Conservation (phyloP, 2,329 filamentous ascomycete genomes). For the Aspergillus vadensis region DNA sequence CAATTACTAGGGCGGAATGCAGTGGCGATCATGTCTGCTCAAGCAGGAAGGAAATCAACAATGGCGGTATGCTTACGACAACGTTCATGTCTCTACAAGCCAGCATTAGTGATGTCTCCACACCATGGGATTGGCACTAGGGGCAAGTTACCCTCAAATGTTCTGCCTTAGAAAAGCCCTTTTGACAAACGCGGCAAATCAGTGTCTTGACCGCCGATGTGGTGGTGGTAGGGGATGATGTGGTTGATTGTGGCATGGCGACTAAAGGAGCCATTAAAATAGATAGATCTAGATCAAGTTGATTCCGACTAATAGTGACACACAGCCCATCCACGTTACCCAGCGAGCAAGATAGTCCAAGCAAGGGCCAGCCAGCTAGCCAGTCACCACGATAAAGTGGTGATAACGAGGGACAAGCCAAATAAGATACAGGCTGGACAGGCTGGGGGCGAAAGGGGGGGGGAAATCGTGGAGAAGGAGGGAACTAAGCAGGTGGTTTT, state of each 20-base stretch:
- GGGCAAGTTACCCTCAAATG: conserved; percentile 40
- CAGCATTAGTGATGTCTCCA: conserved; percentile 18
- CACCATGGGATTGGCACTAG: conserved; percentile 7
- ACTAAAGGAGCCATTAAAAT: background rate
- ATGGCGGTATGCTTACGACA: conserved; percentile 39
- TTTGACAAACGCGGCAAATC: conserved; percentile 44
- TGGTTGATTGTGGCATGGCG: conserved; percentile 18
- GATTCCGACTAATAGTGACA: background rate
- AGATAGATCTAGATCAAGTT: background rate
- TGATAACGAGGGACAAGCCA: background rate
- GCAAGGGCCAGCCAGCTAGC: background rate
- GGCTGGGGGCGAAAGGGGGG: conserved; percentile 9
- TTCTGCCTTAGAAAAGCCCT: conserved; percentile 46
- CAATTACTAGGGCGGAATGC: background rate
- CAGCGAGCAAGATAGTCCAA: background rate
- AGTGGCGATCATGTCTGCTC: conserved; percentile 5
- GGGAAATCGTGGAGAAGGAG: conserved; percentile 1
- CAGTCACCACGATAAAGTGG: background rate
- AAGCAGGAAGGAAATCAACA: conserved; percentile 4
- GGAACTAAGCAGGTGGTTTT: conserved; percentile 10
- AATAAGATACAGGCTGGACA: background rate
- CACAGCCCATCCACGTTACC: background rate
- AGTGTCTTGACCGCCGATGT: conserved; percentile 30
- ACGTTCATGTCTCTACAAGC: conserved; percentile 46
- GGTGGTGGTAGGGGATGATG: conserved; percentile 1